Evolutionary conservation across 768 basidiomycete species (phyloP), one percentile per base, ranked within the genome.

Genomic region (Russula sp.): DNA sequence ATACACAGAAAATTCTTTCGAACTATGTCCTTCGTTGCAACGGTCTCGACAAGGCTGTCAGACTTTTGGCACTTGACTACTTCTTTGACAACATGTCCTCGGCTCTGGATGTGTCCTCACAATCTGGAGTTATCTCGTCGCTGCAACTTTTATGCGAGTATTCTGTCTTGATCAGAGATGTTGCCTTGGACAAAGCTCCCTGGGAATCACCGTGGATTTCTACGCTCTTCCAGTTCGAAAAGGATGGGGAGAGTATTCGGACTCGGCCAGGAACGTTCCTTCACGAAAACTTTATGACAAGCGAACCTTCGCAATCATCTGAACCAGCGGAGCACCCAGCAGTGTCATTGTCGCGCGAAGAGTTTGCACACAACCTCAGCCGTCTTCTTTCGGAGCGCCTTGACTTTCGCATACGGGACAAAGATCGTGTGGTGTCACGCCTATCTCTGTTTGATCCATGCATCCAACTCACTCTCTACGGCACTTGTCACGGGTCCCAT

Each of bases 401-500:
- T 22, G 1, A 37, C 8, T 34, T 32, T 50, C 58, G 63, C 18
- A 56, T 56, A 27, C 18, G 1, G 39, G 22, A 20, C 20, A 56
- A 49, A 42, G 63, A 55, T 35, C 20, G 34, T 5, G 18, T 51
- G 2, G 9, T 27, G 34, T 61, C 37, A 11, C 53, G 20, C 13
- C 40, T 59, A 20, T 45, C 18, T 14, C 16, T 63, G 16, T 66
- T 63, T 37, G 65, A 58, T 20, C 58, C 52, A 14, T 63, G 66
- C 44, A 47, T 56, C 20, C 20, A 48, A 1, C 16, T 42, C 71
- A 1, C 69, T 84, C 16, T 85, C 18, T 68, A 64, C 48, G 72
- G 69, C 0, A 44, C 63, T 3, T 84, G 83, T 66, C 63, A 70
- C 22, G 63, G 67, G 6, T 69, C 70, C 4, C 70, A 74, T 45